Evolutionary conservation across 768 basidiomycete species (phyloP).

Genomic region (Rhodotorula graminis): DNA sequence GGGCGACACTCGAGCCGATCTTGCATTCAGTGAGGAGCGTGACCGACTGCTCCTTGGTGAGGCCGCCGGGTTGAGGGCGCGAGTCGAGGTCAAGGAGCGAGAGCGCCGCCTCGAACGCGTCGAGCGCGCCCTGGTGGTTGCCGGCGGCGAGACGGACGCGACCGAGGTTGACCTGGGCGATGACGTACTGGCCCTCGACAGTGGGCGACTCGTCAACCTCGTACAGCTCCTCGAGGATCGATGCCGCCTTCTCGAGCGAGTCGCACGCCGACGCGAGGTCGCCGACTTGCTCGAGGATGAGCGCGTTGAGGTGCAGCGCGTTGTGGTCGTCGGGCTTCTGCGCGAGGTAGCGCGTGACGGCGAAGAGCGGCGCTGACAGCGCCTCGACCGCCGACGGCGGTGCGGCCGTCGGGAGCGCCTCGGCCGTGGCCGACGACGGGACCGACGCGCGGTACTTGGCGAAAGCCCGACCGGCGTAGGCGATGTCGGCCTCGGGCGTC

Average conservation of each 20-base stretch:
- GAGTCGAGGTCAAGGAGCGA: conserved; percentile 58
- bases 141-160: conserved; percentile 63
- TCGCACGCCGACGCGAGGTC: conserved; percentile 60
- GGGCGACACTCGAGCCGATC: conserved; percentile 66
- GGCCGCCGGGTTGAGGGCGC: conserved; percentile 39
- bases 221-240: conserved; percentile 75
- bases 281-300: conserved; percentile 78
- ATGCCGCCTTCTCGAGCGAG: conserved; percentile 60
- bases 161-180: conserved; percentile 76
- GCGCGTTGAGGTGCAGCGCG: conserved; percentile 74
- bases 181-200: conserved; percentile 71
- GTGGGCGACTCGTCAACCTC: conserved; percentile 76
- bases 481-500: conserved; percentile 71
- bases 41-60: conserved; percentile 10
- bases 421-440: conserved; percentile 43
- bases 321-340: conserved; percentile 64
- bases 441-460: conserved; percentile 41
- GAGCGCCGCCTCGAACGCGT: conserved; percentile 66
- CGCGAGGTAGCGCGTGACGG: conserved; percentile 68
- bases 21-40: conserved; percentile 44
- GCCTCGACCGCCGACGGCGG: conserved; percentile 47
- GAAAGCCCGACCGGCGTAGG: conserved; percentile 64
- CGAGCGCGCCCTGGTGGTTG: conserved; percentile 60
- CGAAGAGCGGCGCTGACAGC: conserved; percentile 73
- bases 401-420: conserved; percentile 10